Evolutionary conservation across 306 rosid genomes (phyloP).

Genomic region (Pterocarpus santalinus): DNA sequence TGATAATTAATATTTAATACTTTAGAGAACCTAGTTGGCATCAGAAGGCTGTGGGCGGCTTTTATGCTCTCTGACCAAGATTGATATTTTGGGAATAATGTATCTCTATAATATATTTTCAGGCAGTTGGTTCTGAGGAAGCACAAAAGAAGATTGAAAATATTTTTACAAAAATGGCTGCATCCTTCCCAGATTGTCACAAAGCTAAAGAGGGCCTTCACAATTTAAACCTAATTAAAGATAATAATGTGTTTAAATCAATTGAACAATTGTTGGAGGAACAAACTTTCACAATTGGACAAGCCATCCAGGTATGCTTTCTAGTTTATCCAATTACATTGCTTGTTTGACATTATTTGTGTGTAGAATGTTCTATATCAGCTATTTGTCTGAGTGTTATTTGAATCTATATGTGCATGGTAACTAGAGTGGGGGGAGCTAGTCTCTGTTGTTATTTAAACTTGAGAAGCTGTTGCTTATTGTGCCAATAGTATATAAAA

Average conservation of each 20-base stretch:
- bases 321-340: conserved; percentile 51
- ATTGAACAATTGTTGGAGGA: conserved; percentile 73
- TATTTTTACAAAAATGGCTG: conserved; percentile 69
- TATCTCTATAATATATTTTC: conserved; percentile 41
- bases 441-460: too few relatives aligned
- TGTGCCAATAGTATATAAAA: too few relatives aligned
- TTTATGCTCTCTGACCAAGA: conserved; percentile 34
- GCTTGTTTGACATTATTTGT: conserved; percentile 13
- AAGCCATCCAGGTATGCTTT: conserved; percentile 66
- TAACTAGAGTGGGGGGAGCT: too few relatives aligned
- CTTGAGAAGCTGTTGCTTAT: too few relatives aligned
- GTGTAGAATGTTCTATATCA: too few relatives aligned
- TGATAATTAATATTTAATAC: conserved; percentile 7
- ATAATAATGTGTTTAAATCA: conserved; percentile 67
- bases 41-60: conserved; percentile 21
- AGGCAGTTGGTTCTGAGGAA: conserved; percentile 82
- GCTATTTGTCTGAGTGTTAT: too few relatives aligned
- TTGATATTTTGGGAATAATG: conserved; percentile 38
- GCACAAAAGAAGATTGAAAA: conserved; percentile 57
- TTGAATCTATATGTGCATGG: too few relatives aligned
- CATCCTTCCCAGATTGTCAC: conserved; percentile 75
- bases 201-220: conserved; percentile 79
- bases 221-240: conserved; percentile 77
- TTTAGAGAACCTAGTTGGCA: conserved; percentile 7
- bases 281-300: conserved; percentile 50